A percentile compares a stretch with the other conserved stretches of the same genome.
Conservation (phyloP, 495 filamentous ascomycete species). For the Penicillium angulare region DNA sequence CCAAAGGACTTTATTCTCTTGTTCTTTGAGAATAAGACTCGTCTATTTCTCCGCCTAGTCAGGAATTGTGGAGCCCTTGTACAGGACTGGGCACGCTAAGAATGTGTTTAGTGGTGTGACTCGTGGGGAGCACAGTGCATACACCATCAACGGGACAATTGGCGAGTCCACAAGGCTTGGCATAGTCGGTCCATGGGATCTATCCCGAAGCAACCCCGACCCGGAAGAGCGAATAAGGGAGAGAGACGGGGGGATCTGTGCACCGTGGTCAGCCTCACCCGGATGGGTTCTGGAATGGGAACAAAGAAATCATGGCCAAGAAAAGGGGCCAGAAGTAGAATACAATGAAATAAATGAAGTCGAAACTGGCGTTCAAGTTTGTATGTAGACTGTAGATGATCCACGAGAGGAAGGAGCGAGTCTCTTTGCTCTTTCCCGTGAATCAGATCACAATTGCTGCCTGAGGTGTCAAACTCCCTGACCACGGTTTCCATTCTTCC, state of each 20-base stretch:
- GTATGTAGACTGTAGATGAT: no score
- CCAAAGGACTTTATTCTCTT: no score
- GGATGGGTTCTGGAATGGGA: no score
- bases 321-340: neutral
- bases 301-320: no score
- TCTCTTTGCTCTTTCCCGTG: no score
- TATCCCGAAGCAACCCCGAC: conserved; percentile 7
- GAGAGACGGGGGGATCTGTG: conserved; percentile 12
- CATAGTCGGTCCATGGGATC: conserved; percentile 6
- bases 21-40: no score
- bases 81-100: neutral
- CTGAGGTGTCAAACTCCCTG: neutral
- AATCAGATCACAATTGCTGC: neutral
- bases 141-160: neutral
- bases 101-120: neutral
- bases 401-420: no score
- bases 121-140: neutral
- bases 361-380: neutral
- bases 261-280: conserved; percentile 10
- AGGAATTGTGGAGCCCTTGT: no score
- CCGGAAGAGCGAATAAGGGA: conserved; percentile 14
- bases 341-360: neutral
- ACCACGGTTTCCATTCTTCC: neutral
- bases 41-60: no score
- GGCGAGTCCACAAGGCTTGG: conserved; percentile 14